Base-by-base conservation (phyloP, 176 grass and related monocot genomes). In the Pharus latifolius region DNA sequence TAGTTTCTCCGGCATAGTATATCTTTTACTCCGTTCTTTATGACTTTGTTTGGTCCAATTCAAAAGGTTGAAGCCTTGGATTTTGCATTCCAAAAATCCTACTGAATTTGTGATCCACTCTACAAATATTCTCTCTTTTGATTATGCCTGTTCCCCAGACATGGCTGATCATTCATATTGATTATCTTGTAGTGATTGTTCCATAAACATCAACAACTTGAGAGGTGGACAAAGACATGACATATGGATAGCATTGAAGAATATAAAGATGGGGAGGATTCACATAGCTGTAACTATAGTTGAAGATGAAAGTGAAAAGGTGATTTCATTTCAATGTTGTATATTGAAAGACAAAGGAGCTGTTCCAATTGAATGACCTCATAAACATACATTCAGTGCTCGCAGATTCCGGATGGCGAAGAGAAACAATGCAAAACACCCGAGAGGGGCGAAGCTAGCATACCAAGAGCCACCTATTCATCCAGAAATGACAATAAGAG, bases 201-300 rank as follows among this genome's bases (percentile, higher is more conserved):
- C 83, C 25, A 41, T 99, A 50, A 83, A 82, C 23, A 85, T 94
- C 73, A 94, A 68, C 41, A 77, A 99, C 26, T 41, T 94, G 43
- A 91, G 84, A 75, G 90, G 87, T 35, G 95, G 90, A 72, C 75
- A 85, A 78, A 91, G 95, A 54, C 90, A 99, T 28, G 84, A 91
- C 65, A 81, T 88, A 72, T 99, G 95, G 95, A 76, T 99, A 49
- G 16, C 89, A 50, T 69, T 99, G 70, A 85, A 94, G 81, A 90
- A 99, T 63, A 99, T 91, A 80, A 99, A 86, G 70, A 88, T 79
- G 29, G 95, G 95, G 47, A 85, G 76, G 75, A 72, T 99, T 71
- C 84, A 61, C 76, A n/a, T 99, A 67, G 87, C 87, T 70, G 76
- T 99, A 59, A 99, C 90, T 44, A 82, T 99, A 44, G 10, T 85